Percentiles rank a stretch among this genome's conserved stretches.
Conservation (phyloP, 176 grass and related monocot genomes). For the Tuctoria greenei region DNA sequence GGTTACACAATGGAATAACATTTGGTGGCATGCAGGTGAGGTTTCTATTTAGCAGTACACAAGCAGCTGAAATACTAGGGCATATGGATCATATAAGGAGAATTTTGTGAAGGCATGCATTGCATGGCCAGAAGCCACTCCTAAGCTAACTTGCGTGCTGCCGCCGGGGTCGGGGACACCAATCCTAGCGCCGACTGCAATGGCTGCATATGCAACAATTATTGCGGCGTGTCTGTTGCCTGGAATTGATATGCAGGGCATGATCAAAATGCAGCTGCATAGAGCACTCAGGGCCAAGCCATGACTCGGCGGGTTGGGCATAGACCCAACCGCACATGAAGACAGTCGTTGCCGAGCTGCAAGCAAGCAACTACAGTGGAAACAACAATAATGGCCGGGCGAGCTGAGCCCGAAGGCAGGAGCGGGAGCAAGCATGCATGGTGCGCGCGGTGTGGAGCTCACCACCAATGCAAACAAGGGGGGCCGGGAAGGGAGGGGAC, state of each 20-base stretch:
- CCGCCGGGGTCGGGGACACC: slow-evolving; percentile 34
- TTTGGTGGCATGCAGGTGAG: neutral
- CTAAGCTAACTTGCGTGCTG: slow-evolving; percentile 29
- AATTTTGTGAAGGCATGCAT: neutral
- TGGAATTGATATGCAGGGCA: slow-evolving; percentile 32
- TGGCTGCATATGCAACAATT: slow-evolving; percentile 42
- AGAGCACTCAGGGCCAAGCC: slow-evolving; percentile 22
- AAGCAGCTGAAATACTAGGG: neutral
- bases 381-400: slow-evolving; percentile 33
- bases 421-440: slow-evolving; percentile 30
- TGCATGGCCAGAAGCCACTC: neutral
- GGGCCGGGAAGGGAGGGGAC: slow-evolving; percentile 33
- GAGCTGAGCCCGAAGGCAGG: slow-evolving; percentile 18
- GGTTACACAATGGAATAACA: neutral
- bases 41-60: neutral
- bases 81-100: neutral
- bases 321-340: no score
- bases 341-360: slow-evolving; percentile 28
- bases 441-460: slow-evolving; percentile 27
- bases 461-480: slow-evolving; percentile 36
- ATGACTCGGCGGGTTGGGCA: slow-evolving; percentile 45
- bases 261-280: slow-evolving; percentile 16
- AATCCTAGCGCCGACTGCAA: slow-evolving; percentile 24
- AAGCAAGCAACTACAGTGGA: slow-evolving; percentile 35
- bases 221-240: slow-evolving; percentile 38